A percentile compares a stretch with the other conserved stretches of the same genome.
Conservation (phyloP, 148 eudicot genomes). For the Diospyros kaki region DNA sequence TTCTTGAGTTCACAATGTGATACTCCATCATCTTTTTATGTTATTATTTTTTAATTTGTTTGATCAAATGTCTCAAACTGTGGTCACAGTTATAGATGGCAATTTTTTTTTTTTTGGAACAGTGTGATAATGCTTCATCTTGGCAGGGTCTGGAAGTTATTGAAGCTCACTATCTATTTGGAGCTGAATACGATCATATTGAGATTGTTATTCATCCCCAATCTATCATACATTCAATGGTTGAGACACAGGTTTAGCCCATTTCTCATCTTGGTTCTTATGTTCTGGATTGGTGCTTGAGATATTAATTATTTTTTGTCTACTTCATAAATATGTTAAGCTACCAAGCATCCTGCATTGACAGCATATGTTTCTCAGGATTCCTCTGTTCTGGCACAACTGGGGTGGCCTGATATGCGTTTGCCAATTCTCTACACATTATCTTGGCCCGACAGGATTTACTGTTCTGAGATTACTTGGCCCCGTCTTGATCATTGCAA, state of each 20-base stretch:
- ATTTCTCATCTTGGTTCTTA: neutral
- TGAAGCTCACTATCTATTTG: constrained; percentile 98
- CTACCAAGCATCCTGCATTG: neutral
- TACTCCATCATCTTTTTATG: constrained; percentile 1
- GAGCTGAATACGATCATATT: constrained; percentile 84
- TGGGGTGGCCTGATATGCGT: constrained; percentile 99
- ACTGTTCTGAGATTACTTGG: constrained; percentile 97
- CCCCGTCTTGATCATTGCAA: constrained; percentile 99
- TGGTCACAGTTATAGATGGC: neutral
- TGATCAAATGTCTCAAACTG: neutral
- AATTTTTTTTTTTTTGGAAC: neutral
- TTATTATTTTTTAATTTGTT: too few species aligned
- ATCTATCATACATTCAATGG: constrained; percentile 94
- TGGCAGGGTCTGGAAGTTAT: constrained; percentile 95
- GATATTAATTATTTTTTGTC: neutral
- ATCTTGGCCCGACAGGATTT: constrained; percentile 94
- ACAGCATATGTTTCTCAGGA: constrained; percentile 41
- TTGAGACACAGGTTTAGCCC: constrained; percentile 83
- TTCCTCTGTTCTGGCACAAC: constrained; percentile 90
- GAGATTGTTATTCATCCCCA: constrained; percentile 98
- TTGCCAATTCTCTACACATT: constrained; percentile 91
- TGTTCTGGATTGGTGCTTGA: neutral
- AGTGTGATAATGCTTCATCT: constrained; percentile 4
- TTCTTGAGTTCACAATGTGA: neutral
- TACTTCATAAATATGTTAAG: neutral